phyloP scores from a whole-genome alignment of 2,329 filamentous ascomycete genomes.

The Annulohypoxylon truncatum region DNA sequence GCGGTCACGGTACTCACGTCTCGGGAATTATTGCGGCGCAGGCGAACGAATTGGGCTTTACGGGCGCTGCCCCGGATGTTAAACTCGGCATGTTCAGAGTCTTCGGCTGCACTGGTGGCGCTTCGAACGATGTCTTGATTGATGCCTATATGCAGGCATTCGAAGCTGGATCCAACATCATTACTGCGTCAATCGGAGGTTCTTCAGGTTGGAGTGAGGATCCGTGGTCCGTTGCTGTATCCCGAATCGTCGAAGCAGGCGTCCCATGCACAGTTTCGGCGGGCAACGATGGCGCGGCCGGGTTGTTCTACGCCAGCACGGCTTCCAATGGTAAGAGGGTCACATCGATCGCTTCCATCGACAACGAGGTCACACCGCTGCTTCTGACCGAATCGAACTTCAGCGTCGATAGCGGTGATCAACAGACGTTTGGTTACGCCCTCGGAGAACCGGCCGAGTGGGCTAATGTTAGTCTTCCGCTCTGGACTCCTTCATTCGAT shows the following conservation, averaged over 20 bases:
- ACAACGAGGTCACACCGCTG: constrained; percentile 58
- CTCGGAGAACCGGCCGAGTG: constrained; percentile 57
- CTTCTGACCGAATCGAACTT: constrained; percentile 58
- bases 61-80: constrained; percentile 66
- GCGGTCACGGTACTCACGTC: constrained; percentile 71
- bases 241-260: constrained; percentile 64
- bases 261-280: constrained; percentile 65
- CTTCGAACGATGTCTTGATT: constrained; percentile 68
- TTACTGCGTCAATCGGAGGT: constrained; percentile 66
- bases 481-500: constrained; percentile 64
- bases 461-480: constrained; percentile 58
- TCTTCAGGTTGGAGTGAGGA: constrained; percentile 64
- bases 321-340: constrained; percentile 61
- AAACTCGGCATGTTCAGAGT: constrained; percentile 67
- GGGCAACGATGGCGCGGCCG: constrained; percentile 61
- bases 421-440: constrained; percentile 57
- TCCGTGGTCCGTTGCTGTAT: constrained; percentile 62
- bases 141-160: constrained; percentile 70
- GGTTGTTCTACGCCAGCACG: constrained; percentile 62
- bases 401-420: constrained; percentile 51
- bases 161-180: constrained; percentile 69
- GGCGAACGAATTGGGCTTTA: constrained; percentile 63
- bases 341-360: constrained; percentile 62
- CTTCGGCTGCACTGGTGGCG: constrained; percentile 65
- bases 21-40: constrained; percentile 72